A percentile compares a stretch with the other conserved stretches of the same genome.
phyloP scores from a whole-genome alignment of 2,329 filamentous ascomycete genomes.

The Pseudogymnoascus sp. region DNA sequence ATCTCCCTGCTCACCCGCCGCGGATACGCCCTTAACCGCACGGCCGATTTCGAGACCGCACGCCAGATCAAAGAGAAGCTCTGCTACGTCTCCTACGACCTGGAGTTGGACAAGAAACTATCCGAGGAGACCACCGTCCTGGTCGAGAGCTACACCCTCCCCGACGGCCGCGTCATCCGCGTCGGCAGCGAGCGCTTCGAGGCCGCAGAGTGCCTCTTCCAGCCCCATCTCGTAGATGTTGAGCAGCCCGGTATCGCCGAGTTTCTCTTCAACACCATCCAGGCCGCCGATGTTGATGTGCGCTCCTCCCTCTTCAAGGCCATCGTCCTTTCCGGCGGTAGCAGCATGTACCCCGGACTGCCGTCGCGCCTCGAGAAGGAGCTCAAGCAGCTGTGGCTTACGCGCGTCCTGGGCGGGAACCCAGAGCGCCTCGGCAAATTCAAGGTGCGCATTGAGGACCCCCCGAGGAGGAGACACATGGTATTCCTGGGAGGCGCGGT shows the following conservation, averaged over 20 bases:
- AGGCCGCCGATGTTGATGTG: slow-evolving; percentile 90
- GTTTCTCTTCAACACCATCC: slow-evolving; percentile 98
- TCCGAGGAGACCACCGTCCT: slow-evolving; percentile 96
- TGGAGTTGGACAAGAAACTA: slow-evolving; percentile 89
- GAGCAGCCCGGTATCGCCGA: slow-evolving; percentile 96
- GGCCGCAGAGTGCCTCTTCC: slow-evolving; percentile 95
- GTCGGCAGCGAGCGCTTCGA: slow-evolving; percentile 97
- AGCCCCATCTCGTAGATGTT: slow-evolving; percentile 94
- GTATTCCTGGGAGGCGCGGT: slow-evolving; percentile 98
- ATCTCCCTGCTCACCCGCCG: slow-evolving; percentile 89
- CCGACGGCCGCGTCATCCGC: slow-evolving; percentile 90
- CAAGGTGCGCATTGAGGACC: slow-evolving; percentile 98
- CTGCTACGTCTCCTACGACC: slow-evolving; percentile 97
- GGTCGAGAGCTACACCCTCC: slow-evolving; percentile 94
- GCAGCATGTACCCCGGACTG: slow-evolving; percentile 97
- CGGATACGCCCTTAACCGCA: slow-evolving; percentile 94
- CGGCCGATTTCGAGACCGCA: slow-evolving; percentile 97
- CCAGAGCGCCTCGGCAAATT: slow-evolving; percentile 96
- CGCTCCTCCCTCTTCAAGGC: slow-evolving; percentile 92
- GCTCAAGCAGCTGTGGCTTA: slow-evolving; percentile 96
- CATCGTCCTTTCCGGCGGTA: slow-evolving; percentile 90
- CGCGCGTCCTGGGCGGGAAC: slow-evolving; percentile 79
- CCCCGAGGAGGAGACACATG: slow-evolving; percentile 92
- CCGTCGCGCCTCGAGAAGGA: slow-evolving; percentile 96
- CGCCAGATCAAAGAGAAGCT: slow-evolving; percentile 99